Base-by-base conservation (phyloP, 768 basidiomycete genomes). In the Leccinum arenicola region DNA sequence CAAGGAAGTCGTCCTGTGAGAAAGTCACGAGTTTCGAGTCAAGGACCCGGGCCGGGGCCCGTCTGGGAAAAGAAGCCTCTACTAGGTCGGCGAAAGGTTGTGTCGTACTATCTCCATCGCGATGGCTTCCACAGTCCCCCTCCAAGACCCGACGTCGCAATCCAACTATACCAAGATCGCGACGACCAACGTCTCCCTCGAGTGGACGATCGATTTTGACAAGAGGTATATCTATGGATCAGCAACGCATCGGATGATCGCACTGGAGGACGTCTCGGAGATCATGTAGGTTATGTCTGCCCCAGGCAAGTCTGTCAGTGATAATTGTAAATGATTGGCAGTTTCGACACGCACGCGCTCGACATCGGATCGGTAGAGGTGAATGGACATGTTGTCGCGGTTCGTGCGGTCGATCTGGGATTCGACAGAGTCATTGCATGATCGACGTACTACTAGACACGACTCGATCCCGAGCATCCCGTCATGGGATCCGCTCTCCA, bases 401-500 rank as follows among this genome's bases (percentile, higher is more conserved):
- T 87, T 58, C 59, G 82, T 74, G 33, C 29, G 8, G 19, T 45
- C 33, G 17, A 38, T 36, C 31, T 36, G 43, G 50, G 17, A 38
- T 33, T 23, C 35, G 38, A 40, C 45, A 50, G 17, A 27, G 1
- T 35, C 23, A 21, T 25, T 50, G 11, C 40, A 11, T 14, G 52
- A 35, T 57, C 36, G 6, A 25, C 31, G 6, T 35, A 35, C 12
- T 43, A 21, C 21, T 25, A 90, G 85, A 84, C 78, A 62, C 73
- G 74, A 29, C 63, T 93, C 6, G 81, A 81, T 51, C 68, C 78
- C 6, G 80, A 84, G 48, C 84, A 92, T 70, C 74, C 78, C 4
- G 85, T 89, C 23, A 86, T 93, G 84, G 95, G 95, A 19, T 84
- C 88, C 25, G 86, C 91, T 0, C 75, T 97, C 38, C 82, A 79